Evolutionary conservation across 2,329 filamentous ascomycete species (phyloP), one percentile per base, ranked within the genome.

Genomic region (Paecilomyces dactylethromorphus): DNA sequence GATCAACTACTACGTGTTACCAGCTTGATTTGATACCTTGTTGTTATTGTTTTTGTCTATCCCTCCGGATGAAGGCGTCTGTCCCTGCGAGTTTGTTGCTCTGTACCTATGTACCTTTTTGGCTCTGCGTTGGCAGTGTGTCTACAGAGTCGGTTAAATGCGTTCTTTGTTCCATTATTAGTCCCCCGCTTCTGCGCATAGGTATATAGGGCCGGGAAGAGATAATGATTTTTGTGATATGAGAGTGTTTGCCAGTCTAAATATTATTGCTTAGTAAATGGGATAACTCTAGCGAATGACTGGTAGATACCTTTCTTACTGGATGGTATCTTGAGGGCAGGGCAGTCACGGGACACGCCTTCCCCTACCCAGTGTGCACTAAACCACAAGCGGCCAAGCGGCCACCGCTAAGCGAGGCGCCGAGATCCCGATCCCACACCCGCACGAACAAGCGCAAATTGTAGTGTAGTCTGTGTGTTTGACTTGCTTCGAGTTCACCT

Each of bases 351-450:
- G 61, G 70, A 69, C 59, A 32, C 12, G 49, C 54, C 60, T 62
- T 64, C 66, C 66, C 69, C 66, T 67, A 69, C 63, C 32, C 55
- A 45, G 57, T 60, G 52, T 56, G 1, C 21, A 56, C 4, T 67
- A 70, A 72, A 63, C 15, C 70, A 60, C 3, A 64, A 56, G 1
- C 5, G 60, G 65, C 24, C 58, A 64, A 67, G 66, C 58, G 65
- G 54, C 56, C 56, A 59, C 60, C 60, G 64, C 69, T 73, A 74
- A 74, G 71, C 71, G 71, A 73, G 66, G 54, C 60, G 61, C 66
- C 65, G 66, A 65, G 60, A 57, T 60, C 60, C 66, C 64, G 65
- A 67, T 66, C 65, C 66, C 67, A 68, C 66, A 69, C 62, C 57
- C 57, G 59, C 58, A 54, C 33, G 11, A 21, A 58, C 26, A 57